Evolutionary conservation across 2,329 filamentous ascomycete genomes (phyloP), one percentile per base, ranked within the genome.

Genomic region (Aureobasidium sp.): DNA sequence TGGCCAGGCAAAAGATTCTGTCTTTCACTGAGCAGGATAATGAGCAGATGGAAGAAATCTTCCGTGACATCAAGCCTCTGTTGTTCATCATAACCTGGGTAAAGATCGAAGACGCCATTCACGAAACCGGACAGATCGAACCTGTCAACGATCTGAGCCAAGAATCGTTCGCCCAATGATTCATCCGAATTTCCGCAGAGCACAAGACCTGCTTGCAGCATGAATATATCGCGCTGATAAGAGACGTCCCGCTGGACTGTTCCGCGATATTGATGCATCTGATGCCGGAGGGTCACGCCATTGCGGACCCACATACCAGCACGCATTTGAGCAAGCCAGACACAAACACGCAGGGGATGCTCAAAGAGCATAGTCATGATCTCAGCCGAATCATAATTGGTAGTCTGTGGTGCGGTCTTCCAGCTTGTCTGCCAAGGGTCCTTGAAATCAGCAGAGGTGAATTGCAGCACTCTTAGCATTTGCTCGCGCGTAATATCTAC

Each of bases 271-370:
- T 92, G 94, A 58, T 89, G 89, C 72, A 95, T 94, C 75, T 99
- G 94, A 73, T 99, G 94, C 42, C 93, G 86, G 57, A 99, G 82
- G 69, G 93, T 97, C 71, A 99, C 91, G 2, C 94, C 94, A 71
- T 99, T 99, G 62, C 94, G 87, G 66, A 99, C 93, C 94, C 95
- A 99, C 87, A 97, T 96, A 57, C 91, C 90, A 20, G 93, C 91
- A 74, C 96, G 96, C 86, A 99, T 97, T 77, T 99, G 95, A 6
- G 94, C 90, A 36, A 99, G 80, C 94, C 94, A 99, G 23, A 91
- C 91, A 72, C 91, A 97, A 0, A 97, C 92, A 58, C 95, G 84
- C 4, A 99, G 80, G 0, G 95, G 93, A 69, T 90, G 96, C 73
- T 99, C 94, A 70, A 99, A 96, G 57, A 91, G 85, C 55, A 66